phyloP scores from a whole-genome alignment of 78 protist genomes.

The Capsaspora owczarzaki region DNA sequence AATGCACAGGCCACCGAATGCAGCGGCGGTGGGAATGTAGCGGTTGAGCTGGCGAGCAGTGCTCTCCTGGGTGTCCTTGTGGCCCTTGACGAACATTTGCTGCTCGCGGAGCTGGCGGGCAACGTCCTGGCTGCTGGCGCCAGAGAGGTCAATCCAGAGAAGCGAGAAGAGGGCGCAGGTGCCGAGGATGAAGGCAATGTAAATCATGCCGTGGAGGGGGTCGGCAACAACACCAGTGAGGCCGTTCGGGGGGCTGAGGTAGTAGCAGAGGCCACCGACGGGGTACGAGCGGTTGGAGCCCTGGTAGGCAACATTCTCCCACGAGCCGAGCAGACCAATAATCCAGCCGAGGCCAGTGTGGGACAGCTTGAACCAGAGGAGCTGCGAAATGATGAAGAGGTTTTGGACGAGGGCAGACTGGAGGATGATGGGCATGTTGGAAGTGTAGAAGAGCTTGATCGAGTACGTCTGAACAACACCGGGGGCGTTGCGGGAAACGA shows the following conservation, averaged over 20 bases:
- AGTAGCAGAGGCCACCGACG: slow-evolving; percentile 95
- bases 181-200: slow-evolving; percentile 87
- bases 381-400: slow-evolving; percentile 94
- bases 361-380: slow-evolving; percentile 85
- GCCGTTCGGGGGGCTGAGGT: slow-evolving; percentile 91
- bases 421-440: slow-evolving; percentile 99
- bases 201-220: slow-evolving; percentile 95
- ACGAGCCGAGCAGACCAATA: slow-evolving; percentile 85
- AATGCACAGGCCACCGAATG: slow-evolving; percentile 99
- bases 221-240: slow-evolving; percentile 58
- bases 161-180: slow-evolving; percentile 97
- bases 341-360: slow-evolving; percentile 77
- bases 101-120: slow-evolving; percentile 89
- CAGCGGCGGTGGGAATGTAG: slow-evolving; percentile 99
- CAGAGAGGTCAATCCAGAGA: slow-evolving; percentile 91
- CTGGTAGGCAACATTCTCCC: slow-evolving; percentile 52
- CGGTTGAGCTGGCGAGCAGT: slow-evolving; percentile 90
- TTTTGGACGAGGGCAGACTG: slow-evolving; percentile 95
- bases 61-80: slow-evolving; percentile 38
- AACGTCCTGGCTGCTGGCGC: slow-evolving; percentile 91
- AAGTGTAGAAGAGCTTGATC: slow-evolving; percentile 99
- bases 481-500: slow-evolving; percentile 35
- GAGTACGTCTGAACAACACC: slow-evolving; percentile 71
- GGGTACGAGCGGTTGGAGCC: slow-evolving; percentile 43
- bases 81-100: slow-evolving; percentile 71